Base-by-base conservation (phyloP, 169 alveolate genomes). In the Fabrea salina region DNA sequence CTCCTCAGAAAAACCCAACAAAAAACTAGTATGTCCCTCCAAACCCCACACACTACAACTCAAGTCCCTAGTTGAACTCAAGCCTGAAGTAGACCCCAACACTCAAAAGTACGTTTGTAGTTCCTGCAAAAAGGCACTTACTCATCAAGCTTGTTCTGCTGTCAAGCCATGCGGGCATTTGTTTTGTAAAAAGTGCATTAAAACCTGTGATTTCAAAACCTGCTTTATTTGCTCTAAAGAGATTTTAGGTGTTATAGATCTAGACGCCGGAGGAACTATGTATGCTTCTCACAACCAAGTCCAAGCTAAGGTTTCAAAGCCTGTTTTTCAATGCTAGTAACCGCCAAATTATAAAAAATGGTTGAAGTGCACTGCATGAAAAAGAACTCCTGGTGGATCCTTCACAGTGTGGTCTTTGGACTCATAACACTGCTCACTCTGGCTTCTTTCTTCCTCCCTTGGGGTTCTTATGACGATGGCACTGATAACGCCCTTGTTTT, bases 251-350 rank as follows among this genome's bases (percentile, higher is more conserved):
- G 59, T 27, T 54, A 66, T 88, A 8, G 25, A 27, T 27, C 66
- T 87, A n/a, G 61, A 87, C 8, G 91, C 91, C 7, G 88, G 87
- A 2, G 94, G 95, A 41, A 88, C 93, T 5, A 89, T 83, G 39
- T 88, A 84, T 54, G 19, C 84, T 22, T 72, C 90, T 1, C 94
- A 88, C 74, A 88, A 83, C 59, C 49, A 64, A 47, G 94, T 88
- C 5, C 39, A 41, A 40, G 89, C 92, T 13, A 70, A 57, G 22
- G 80, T 77, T 43, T 50, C 44, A 39, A 25, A 89, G 32, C 92
- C 89, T n/a, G 83, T 79, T 22, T 35, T 87, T 86, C 84, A 74
- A 39, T 64, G 76, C n/a, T 77, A 77, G 27, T 61, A 7, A 54
- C 16, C 53, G 16, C 53, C 53, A 44, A 13, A 11, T 44, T 11